phyloP scores from a whole-genome alignment of 192 early-diverging fungal genomes.

The Rhizophagus prolifer region DNA sequence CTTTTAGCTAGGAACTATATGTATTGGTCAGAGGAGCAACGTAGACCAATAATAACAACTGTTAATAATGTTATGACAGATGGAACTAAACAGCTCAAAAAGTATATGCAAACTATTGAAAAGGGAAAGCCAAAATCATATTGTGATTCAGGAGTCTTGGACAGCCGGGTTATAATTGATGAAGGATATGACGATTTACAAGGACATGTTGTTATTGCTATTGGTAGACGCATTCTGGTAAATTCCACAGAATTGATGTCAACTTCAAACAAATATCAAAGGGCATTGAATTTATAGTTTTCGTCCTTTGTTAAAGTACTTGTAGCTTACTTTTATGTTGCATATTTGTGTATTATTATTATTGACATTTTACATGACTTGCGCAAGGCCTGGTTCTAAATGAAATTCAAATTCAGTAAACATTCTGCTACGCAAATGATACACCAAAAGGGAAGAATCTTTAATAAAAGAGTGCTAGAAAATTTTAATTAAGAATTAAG shows the following conservation, averaged over 20 bases:
- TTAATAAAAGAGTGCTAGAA: no score
- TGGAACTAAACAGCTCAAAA: constrained; percentile 31
- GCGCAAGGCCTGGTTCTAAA: no score
- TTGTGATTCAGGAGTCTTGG: constrained; percentile 32
- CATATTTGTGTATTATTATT: no score
- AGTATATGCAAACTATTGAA: constrained; percentile 34
- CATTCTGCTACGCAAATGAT: no score
- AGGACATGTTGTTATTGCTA: constrained; percentile 37
- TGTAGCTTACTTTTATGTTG: no score
- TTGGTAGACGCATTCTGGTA: constrained; percentile 32
- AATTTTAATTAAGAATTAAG: no score
- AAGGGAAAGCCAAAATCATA: constrained; percentile 30
- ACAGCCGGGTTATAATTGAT: constrained; percentile 34
- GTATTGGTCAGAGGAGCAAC: constrained; percentile 33
- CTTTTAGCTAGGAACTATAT: constrained; percentile 36
- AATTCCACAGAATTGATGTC: constrained; percentile 19
- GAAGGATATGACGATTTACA: constrained; percentile 33
- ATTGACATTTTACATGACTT: no score
- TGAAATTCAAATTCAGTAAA: no score
- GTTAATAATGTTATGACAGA: constrained; percentile 30
- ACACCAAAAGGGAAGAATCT: no score
- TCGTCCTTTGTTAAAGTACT: no score
- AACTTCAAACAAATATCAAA: constrained; percentile 33
- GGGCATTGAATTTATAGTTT: constrained; percentile 28
- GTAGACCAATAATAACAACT: constrained; percentile 25